Base-by-base conservation (phyloP, 306 rosid species). In the Ormosia semicastrata region DNA sequence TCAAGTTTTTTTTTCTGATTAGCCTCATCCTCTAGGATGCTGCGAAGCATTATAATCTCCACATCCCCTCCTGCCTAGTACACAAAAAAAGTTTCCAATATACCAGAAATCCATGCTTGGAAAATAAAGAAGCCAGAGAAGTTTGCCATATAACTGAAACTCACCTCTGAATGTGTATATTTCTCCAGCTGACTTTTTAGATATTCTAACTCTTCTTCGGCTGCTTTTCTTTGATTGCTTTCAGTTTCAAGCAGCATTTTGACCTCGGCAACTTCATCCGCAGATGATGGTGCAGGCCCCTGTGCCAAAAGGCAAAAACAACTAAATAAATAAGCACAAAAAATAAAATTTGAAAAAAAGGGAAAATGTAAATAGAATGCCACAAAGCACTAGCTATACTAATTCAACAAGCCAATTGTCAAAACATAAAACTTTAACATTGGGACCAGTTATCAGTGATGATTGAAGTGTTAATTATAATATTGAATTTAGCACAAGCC, bases 1-100 rank as follows among this genome's bases (percentile, higher is more conserved):
- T 92, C 99, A 76, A 89, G 94, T 80, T 90, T 92, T 85, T 73
- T 92, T 81, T 91, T 93, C 83, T 91, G 90, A 78, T 57, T 86
- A 81, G 90, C 84, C 87, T 93, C 98, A 46, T 93, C 99, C 83
- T 92, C 97, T 59, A 89, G 67, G 63, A 85, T 81, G 76, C 85
- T 91, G 69, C 63, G 85, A 64, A 93, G 91, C 87, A 88, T 92
- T 59, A 83, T 56, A 81, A 82, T 66, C 73, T 96, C 97, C 18
- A 52, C 40, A 84, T 85, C 88, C 73, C 89, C 97, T 80, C 92
- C 97, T 69, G 65, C 93, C 99, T 95, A 80, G 56, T 56, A 79
- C 72, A 86, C 71, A 83, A 81, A 62, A 75, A 79, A 34, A 85
- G 79, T 3, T 73, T 79, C 81, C 41, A 32, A 66, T 72, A 86